Conservation (phyloP, 2,329 filamentous ascomycete species). For the Rachicladosporium sp. region DNA sequence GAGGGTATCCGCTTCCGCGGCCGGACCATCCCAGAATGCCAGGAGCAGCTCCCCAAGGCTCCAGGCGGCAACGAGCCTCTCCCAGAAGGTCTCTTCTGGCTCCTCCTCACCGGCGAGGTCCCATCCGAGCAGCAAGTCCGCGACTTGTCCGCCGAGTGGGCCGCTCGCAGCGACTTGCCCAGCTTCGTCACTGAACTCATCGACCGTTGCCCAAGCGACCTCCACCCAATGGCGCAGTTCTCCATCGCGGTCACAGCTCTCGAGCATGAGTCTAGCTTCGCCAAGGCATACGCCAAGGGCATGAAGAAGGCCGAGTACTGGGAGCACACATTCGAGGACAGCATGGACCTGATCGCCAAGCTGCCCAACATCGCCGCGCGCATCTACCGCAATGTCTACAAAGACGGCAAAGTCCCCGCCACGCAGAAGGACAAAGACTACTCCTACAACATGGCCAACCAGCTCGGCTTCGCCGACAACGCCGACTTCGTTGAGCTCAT, state of each 20-base stretch:
- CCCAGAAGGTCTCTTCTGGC: slow-evolving; percentile 98
- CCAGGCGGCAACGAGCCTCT: slow-evolving; percentile 94
- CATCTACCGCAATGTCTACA: slow-evolving; percentile 99
- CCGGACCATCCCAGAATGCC: slow-evolving; percentile 98
- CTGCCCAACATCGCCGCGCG: slow-evolving; percentile 93
- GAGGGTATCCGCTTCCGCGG: slow-evolving; percentile 99
- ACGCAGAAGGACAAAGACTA: slow-evolving; percentile 99
- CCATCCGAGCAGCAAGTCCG: slow-evolving; percentile 96
- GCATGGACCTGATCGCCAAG: slow-evolving; percentile 99
- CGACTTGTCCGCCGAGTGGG: slow-evolving; percentile 96
- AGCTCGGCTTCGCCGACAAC: slow-evolving; percentile 93
- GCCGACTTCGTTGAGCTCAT: slow-evolving; percentile 95
- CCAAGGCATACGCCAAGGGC: slow-evolving; percentile 97
- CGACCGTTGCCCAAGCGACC: slow-evolving; percentile 96
- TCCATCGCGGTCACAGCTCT: slow-evolving; percentile 94
- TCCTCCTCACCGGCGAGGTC: slow-evolving; percentile 94
- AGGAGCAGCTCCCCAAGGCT: slow-evolving; percentile 92
- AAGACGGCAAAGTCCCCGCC: slow-evolving; percentile 94
- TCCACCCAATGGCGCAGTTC: slow-evolving; percentile 99
- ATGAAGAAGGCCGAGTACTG: slow-evolving; percentile 99
- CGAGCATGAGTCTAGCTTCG: slow-evolving; percentile 94
- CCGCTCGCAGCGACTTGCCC: slow-evolving; percentile 89
- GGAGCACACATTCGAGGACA: slow-evolving; percentile 98
- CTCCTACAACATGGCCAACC: slow-evolving; percentile 98
- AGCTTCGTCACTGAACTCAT: slow-evolving; percentile 99